Evolutionary conservation across 2,329 filamentous ascomycete genomes (phyloP).

Genomic region (Nannizziopsis arthrosporioides): DNA sequence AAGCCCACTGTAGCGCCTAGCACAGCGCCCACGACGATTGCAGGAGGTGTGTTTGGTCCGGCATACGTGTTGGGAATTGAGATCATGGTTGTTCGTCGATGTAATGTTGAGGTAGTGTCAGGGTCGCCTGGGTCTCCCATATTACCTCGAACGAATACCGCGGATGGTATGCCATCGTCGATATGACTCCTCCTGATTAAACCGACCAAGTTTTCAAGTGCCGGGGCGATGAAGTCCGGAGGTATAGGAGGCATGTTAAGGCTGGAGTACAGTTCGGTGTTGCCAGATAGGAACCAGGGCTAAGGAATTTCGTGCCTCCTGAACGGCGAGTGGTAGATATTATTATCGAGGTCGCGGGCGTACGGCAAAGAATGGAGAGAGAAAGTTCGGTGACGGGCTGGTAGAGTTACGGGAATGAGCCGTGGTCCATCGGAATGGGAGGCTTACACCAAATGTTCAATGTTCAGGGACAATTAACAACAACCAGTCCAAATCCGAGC

Average conservation of each 20-base stretch:
- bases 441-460: not conserved
- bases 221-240: not conserved
- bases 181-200: not conserved
- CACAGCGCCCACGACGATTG: conserved; percentile 49
- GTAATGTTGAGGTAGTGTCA: not conserved
- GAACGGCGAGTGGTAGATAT: too few species aligned
- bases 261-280: too few species aligned
- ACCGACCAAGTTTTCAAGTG: too few species aligned
- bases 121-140: not conserved
- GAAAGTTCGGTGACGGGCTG: not conserved
- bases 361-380: not conserved
- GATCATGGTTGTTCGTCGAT: conserved; percentile 23
- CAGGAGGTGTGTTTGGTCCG: conserved; percentile 43
- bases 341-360: too few species aligned
- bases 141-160: not conserved
- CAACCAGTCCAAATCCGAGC: too few species aligned
- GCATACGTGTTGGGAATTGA: conserved; percentile 53
- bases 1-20: conserved; percentile 41
- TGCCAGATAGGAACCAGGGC: too few species aligned
- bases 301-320: too few species aligned
- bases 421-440: not conserved
- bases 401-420: not conserved
- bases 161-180: not conserved
- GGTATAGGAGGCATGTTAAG: not conserved
- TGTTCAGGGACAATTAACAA: too few species aligned